Evolutionary conservation across 164 flowering plant species (phyloP).

Genomic region (Dillenia turbinata): DNA sequence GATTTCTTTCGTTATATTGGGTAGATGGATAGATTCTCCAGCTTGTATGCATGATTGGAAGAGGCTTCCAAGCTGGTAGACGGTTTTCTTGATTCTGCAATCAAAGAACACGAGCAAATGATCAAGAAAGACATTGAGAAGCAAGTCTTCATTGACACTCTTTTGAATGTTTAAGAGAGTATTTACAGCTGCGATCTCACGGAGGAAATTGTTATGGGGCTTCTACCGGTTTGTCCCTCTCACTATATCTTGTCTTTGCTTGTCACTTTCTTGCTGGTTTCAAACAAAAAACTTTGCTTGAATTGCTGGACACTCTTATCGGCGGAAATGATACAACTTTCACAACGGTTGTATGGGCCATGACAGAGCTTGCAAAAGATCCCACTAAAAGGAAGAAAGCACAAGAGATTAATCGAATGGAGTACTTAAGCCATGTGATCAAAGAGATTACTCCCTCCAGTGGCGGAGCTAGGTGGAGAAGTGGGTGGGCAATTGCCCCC

Average conservation of each 20-base stretch:
- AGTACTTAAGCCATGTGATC: constrained; percentile 20
- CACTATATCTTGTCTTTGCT: background rate
- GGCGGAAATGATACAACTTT: constrained; percentile 21
- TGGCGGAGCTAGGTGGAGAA: no score
- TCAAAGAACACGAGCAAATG: constrained; percentile 19
- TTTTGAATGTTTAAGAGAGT: constrained; percentile 15
- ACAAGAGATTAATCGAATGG: constrained; percentile 11
- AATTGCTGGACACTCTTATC: constrained; percentile 18
- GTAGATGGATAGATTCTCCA: background rate
- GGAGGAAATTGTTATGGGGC: constrained; percentile 16
- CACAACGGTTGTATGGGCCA: constrained; percentile 17
- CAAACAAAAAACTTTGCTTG: background rate
- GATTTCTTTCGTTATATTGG: background rate
- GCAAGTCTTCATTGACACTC: constrained; percentile 20
- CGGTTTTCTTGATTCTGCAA: constrained; percentile 1
- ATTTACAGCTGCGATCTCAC: constrained; percentile 4
- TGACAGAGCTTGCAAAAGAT: no score
- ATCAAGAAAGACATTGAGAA: background rate
- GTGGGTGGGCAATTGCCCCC: no score
- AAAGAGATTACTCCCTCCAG: constrained; percentile 30
- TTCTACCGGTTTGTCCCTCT: constrained; percentile 14
- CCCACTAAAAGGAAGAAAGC: constrained; percentile 16
- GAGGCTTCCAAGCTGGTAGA: background rate
- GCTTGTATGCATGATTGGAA: background rate
- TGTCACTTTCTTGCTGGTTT: background rate